phyloP scores from a whole-genome alignment of 176 grass and related monocot species.

The Ampelocalamus luodianensis region DNA sequence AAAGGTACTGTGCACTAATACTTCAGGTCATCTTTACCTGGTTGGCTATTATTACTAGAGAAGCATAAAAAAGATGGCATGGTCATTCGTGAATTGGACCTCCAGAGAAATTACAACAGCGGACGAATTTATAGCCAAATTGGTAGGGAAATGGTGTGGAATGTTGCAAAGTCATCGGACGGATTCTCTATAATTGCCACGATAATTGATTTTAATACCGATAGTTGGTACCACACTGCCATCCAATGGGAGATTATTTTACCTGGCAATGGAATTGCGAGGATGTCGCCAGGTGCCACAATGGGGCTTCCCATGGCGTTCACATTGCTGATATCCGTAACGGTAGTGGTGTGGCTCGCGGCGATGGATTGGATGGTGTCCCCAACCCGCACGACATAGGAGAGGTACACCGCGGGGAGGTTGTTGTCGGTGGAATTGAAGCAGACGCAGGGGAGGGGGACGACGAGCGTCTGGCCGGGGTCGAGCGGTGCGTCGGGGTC shows the following conservation, averaged over 20 bases:
- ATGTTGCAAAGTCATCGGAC: not conserved
- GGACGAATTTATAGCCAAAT: not conserved
- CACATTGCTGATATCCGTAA: constrained; percentile 83
- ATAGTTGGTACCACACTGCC: not conserved
- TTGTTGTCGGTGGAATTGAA: constrained; percentile 86
- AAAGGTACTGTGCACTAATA: not conserved
- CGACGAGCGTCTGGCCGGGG: constrained; percentile 47
- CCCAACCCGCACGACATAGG: constrained; percentile 71
- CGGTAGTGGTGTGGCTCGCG: constrained; percentile 61
- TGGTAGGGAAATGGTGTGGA: not conserved
- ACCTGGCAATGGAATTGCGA: constrained; percentile 86
- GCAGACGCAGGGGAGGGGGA: constrained; percentile 84
- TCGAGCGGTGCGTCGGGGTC: constrained; percentile 64
- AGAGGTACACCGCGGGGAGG: constrained; percentile 77
- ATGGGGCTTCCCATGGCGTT: constrained; percentile 80
- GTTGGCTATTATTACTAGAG: not conserved
- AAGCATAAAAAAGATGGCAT: not conserved
- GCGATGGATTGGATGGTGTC: constrained; percentile 68
- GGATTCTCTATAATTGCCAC: not conserved
- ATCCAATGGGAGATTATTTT: not conserved
- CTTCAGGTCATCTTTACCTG: not conserved
- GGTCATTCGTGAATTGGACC: not conserved
- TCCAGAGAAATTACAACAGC: not conserved
- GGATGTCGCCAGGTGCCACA: constrained; percentile 74
- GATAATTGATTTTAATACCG: not conserved